Percentiles rank a stretch among this genome's conserved stretches.
phyloP scores from a whole-genome alignment of 495 filamentous ascomycete genomes.

The Chaetomium fimeti region DNA sequence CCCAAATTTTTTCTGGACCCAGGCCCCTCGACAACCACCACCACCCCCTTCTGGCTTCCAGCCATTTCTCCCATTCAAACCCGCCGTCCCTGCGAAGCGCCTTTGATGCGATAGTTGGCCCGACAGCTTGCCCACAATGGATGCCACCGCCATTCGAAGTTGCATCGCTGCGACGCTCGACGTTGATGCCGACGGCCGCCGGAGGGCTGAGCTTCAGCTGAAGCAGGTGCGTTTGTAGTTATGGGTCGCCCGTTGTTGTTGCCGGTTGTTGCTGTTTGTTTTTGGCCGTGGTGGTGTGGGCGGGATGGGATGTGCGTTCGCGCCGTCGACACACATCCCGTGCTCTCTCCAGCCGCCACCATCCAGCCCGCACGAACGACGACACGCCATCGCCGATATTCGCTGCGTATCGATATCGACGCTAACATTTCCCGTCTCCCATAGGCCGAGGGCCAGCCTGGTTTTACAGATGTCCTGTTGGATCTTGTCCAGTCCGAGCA shows the following conservation, averaged over 20 bases:
- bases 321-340: conserved; percentile 10
- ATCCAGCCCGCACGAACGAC: conserved; percentile 5
- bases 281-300: neutral
- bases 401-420: conserved; percentile 17
- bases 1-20: conserved; percentile 41
- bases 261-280: neutral
- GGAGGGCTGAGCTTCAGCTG: conserved; percentile 85
- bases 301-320: neutral
- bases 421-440: conserved; percentile 22
- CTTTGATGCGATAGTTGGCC: conserved; percentile 35
- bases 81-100: conserved; percentile 18
- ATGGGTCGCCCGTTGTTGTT: neutral
- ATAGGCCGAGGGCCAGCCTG: conserved; percentile 86
- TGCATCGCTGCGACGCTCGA: conserved; percentile 87
- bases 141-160: conserved; percentile 78
- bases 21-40: conserved; percentile 25
- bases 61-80: conserved; percentile 21
- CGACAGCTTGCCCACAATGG: conserved; percentile 59
- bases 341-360: neutral
- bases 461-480: conserved; percentile 85
- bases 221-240: conserved; percentile 70
- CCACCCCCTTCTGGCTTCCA: conserved; percentile 24
- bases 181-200: conserved; percentile 77
- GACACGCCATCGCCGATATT: conserved; percentile 16
- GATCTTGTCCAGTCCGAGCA: conserved; percentile 88